Conservation (phyloP, 129 eudicot species). For the Mikania micrantha region DNA sequence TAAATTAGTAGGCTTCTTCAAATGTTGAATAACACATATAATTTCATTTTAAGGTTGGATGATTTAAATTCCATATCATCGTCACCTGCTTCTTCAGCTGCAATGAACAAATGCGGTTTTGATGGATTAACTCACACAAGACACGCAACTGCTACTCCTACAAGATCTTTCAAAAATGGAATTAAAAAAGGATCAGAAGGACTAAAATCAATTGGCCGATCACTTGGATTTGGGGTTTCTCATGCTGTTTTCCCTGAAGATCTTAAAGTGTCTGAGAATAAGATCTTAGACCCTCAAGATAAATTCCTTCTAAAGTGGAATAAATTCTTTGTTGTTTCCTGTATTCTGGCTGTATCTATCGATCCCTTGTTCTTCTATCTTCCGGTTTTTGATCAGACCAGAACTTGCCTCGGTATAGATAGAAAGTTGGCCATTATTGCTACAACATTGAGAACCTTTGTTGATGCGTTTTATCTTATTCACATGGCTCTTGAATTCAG, state of each 20-base stretch:
- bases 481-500: constrained; percentile 92
- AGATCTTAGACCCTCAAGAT: constrained; percentile 85
- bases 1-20: not conserved
- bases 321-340: constrained; percentile 68
- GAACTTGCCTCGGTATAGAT: constrained; percentile 65
- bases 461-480: constrained; percentile 78
- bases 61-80: constrained; percentile 63
- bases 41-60: constrained; percentile 51
- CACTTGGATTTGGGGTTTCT: constrained; percentile 74
- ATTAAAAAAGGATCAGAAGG: constrained; percentile 78
- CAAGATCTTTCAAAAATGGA: constrained; percentile 65
- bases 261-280: constrained; percentile 78
- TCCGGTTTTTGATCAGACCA: constrained; percentile 50
- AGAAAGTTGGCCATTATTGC: constrained; percentile 58
- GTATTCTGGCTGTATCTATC: constrained; percentile 71
- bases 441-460: constrained; percentile 71
- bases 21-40: not conserved
- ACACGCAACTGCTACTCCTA: constrained; percentile 38
- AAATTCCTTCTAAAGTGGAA: constrained; percentile 70
- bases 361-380: constrained; percentile 91
- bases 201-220: constrained; percentile 69
- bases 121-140: constrained; percentile 49
- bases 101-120: constrained; percentile 35
- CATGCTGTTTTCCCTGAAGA: constrained; percentile 94
- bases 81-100: constrained; percentile 56